These are phyloP conservation scores for Carex kokanica DNA, from an alignment of 176 grass and related monocot genomes.

Conservation along the genomic window DNA sequence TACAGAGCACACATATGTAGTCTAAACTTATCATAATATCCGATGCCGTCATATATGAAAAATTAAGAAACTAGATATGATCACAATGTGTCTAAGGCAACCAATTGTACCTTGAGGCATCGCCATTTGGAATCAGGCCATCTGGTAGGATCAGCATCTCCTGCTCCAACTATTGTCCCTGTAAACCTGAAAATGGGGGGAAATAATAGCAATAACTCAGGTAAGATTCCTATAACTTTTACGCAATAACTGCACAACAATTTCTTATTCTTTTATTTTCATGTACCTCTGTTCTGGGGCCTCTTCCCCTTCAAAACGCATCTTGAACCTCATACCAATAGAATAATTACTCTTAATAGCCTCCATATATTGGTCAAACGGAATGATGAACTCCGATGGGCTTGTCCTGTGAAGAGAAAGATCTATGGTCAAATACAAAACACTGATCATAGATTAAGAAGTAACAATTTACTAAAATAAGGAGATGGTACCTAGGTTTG, in stretches of 20 bases:
- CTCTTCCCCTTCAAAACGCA: constrained; percentile 99
- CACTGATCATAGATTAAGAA: constrained; percentile 10
- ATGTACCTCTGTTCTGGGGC: constrained; percentile 81
- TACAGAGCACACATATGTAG: not conserved
- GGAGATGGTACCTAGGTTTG: constrained; percentile 66
- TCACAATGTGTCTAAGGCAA: not conserved
- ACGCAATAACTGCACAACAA: constrained; percentile 1
- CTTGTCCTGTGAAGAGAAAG: constrained; percentile 55
- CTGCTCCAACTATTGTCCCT: constrained; percentile 81
- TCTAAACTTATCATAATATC: not conserved
- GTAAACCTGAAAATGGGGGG: constrained; percentile 50
- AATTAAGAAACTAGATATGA: constrained; percentile 15
- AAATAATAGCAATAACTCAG: constrained; percentile 5
- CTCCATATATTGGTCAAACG: constrained; percentile 66
- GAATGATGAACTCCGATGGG: constrained; percentile 83
- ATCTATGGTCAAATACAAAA: constrained; percentile 1
- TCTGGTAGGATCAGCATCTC: constrained; percentile 51
- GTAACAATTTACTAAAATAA: not conserved
- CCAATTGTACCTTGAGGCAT: constrained; percentile 61
- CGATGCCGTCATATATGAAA: not conserved
- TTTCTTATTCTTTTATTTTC: not conserved
- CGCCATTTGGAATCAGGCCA: constrained; percentile 94
- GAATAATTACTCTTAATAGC: constrained; percentile 65
- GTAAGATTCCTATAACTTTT: not conserved
- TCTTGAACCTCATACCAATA: constrained; percentile 98